Evolutionary conservation across 2,329 filamentous ascomycete genomes (phyloP).

Genomic region (Hysterium pulicare): DNA sequence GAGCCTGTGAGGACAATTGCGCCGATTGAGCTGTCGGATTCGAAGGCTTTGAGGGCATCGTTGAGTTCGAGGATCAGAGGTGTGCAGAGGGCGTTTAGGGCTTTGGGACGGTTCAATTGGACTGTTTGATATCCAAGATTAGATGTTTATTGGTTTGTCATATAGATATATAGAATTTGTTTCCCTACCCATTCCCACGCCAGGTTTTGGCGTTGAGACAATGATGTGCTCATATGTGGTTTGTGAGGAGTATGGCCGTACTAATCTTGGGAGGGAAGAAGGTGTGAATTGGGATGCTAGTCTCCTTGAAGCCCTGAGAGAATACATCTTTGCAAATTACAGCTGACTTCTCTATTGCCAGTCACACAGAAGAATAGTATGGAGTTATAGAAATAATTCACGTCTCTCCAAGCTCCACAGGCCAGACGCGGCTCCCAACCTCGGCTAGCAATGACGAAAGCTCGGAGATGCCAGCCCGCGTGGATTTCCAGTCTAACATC

Average conservation of each 20-base stretch:
- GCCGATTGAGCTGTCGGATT: conserved; percentile 28
- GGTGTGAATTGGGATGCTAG: conserved; percentile 57
- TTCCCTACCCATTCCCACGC: conserved; percentile 77
- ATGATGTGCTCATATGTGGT: conserved; percentile 73
- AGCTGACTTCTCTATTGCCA: too few species aligned
- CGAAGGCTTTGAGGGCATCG: conserved; percentile 34
- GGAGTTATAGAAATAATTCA: too few species aligned
- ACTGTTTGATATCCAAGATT: conserved; percentile 45
- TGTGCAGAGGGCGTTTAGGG: conserved; percentile 88
- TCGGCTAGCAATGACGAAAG: too few species aligned
- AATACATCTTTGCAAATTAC: conserved; percentile 47
- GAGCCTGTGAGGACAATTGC: conserved; percentile 74
- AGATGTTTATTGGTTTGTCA: neutral
- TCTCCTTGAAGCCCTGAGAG: conserved; percentile 59
- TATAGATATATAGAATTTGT: neutral
- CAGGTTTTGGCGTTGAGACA: conserved; percentile 78
- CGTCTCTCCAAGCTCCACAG: neutral
- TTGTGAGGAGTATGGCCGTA: conserved; percentile 49
- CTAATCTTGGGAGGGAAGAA: conserved; percentile 55
- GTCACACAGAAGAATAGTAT: too few species aligned
- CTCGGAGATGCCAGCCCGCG: too few species aligned
- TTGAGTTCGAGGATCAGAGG: conserved; percentile 83
- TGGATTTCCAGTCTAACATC: too few species aligned
- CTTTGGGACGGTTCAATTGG: conserved; percentile 89
- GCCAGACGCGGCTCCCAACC: neutral